Base-by-base conservation (phyloP, 768 basidiomycete genomes). In the Pholiota molesta region DNA sequence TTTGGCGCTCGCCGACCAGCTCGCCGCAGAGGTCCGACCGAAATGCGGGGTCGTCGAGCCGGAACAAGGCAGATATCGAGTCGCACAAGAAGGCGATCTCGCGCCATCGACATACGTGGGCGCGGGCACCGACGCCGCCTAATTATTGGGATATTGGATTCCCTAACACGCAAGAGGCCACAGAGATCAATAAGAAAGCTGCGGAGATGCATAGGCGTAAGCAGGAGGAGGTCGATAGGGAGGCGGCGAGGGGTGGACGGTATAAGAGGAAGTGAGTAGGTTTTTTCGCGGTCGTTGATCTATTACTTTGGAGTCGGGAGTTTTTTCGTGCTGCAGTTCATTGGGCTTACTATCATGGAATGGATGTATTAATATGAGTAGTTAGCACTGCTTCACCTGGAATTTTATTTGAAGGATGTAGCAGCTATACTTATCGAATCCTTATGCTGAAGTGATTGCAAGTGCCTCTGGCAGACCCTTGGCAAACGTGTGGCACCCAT, bases 141-240 rank as follows among this genome's bases (percentile, higher is more conserved):
- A 87, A 86, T 16, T 97, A 92, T 74, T 96, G 94, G 92, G 81
- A 89, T 59, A 95, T 96, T 60, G 94, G 91, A 1, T 96, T 98
- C 71, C 95, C 95, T 1, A 79, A 81, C 65, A 95, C 95, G 3
- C 95, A 96, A 72, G 86, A 93, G 69, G 88, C 86, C 16, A 82
- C 79, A 51, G 81, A 81, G 57, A 95, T 97, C 67, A 97, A 97
- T 72, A 75, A 78, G 62, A 77, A 77, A 60, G 95, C 95, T 9
- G 81, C 80, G 60, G 83, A 84, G 69, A 92, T 95, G 85, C 87
- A 91, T 64, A 75, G 74, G 66, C 78, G 81, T 72, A 94, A 94
- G 77, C 78, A 79, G 62, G 74, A 79, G 7, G 75, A 79, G 59
- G 78, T 93, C 6, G 86, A 86, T 65, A 74, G 69, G 58, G 91